Conservation (phyloP, 768 basidiomycete genomes). For the Rhizopogon vesiculosus region DNA sequence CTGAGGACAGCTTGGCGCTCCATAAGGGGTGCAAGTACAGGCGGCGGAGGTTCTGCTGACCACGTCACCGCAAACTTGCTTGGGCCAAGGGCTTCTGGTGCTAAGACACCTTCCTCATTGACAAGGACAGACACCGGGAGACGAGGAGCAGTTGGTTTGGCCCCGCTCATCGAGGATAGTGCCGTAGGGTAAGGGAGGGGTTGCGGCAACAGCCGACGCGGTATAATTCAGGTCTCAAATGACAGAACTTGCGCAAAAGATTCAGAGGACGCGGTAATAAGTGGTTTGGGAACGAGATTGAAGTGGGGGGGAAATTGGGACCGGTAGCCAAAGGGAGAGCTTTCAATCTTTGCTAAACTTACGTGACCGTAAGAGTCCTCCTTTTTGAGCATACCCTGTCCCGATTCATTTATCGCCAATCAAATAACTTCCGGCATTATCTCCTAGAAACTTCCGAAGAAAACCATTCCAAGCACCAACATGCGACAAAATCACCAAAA, state of each 20-base stretch:
- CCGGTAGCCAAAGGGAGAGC: not conserved
- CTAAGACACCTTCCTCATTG: conserved; percentile 37
- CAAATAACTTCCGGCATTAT: no score
- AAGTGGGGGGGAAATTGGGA: not conserved
- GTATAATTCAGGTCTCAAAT: not conserved
- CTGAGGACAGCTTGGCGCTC: conserved; percentile 39
- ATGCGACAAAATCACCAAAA: conserved; percentile 8
- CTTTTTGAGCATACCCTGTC: not conserved
- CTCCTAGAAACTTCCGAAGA: no score
- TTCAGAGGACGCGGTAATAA: not conserved
- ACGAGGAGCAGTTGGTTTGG: conserved; percentile 40
- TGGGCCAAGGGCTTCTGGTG: conserved; percentile 40
- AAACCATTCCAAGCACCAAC: not conserved
- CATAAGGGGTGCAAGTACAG: conserved; percentile 29
- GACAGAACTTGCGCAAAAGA: not conserved
- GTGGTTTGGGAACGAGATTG: not conserved
- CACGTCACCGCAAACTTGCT: conserved; percentile 61
- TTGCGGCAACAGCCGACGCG: not conserved
- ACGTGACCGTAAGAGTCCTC: not conserved
- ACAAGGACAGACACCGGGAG: conserved; percentile 35
- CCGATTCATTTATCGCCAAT: not conserved
- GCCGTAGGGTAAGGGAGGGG: not conserved
- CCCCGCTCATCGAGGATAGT: conserved; percentile 20
- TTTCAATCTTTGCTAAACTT: not conserved
- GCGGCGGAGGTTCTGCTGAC: conserved; percentile 42